Evolutionary conservation across 225 moss, liverwort and hornwort species (phyloP).

Genomic region (Bryoerythrophyllum caledonicum): DNA sequence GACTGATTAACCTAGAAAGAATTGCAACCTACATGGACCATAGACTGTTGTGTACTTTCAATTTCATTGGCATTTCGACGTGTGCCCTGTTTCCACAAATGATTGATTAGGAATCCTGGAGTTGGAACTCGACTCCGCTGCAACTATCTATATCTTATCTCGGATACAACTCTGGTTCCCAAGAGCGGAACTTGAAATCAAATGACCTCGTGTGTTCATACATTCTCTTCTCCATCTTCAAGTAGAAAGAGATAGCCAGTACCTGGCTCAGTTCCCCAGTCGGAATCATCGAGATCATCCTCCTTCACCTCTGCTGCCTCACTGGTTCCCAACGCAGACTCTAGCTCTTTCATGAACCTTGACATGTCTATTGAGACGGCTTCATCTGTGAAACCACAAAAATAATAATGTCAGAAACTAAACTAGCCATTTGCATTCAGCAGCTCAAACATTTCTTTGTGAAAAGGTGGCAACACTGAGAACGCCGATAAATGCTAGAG

Average conservation of each 20-base stretch:
- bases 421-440: not conserved
- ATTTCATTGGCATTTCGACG: not conserved
- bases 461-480: constrained; percentile 4
- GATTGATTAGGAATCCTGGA: not conserved
- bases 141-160: not conserved
- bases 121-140: not conserved
- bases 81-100: not conserved
- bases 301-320: constrained; percentile 33
- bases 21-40: not conserved
- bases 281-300: constrained; percentile 50
- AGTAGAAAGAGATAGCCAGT: constrained; percentile 19
- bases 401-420: not conserved
- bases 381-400: constrained; percentile 43
- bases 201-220: not conserved
- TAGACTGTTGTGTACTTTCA: not conserved
- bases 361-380: constrained; percentile 69
- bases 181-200: not conserved
- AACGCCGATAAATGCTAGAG: not conserved
- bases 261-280: constrained; percentile 73
- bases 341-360: constrained; percentile 74
- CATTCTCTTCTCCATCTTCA: not conserved
- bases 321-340: constrained; percentile 59
- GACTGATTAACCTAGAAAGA: constrained; percentile 10
- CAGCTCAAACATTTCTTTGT: not conserved
- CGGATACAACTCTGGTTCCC: not conserved